Base-by-base conservation (phyloP, 2,329 filamentous ascomycete genomes). In the Aspergillus novofumigatus region DNA sequence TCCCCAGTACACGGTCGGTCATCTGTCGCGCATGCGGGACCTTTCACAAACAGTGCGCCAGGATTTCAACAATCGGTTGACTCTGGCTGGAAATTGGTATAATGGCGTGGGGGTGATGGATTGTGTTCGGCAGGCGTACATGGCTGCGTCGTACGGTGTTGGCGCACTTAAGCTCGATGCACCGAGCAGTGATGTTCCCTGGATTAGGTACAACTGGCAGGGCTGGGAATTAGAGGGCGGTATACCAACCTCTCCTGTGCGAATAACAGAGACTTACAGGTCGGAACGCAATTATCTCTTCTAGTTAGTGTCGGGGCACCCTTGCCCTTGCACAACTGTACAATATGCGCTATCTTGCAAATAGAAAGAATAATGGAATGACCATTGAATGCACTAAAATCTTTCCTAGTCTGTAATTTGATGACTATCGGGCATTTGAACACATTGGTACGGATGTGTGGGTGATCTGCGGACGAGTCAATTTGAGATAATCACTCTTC, bases 1-100 rank as follows among this genome's bases (percentile, higher is more conserved):
- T 62, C 93, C 94, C 10, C 94, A 99, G 75, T 95, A 96, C 72
- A 83, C 81, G 0, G 86, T 96, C 1, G 91, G 91, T 38, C 93
- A 97, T 73, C 75, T 83, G 26, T 72, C 78, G 8, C 81, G 83
- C 58, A 84, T 95, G 78, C 75, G 74, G 23, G 69, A 72, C 1
- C 83, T 86, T 1, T 80, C 87, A 65, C 66, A 74, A 2, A 78
- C 86, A 53, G 78, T 91, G 4, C 68, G 74, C 32, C 59, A 76
- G 3, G 74, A 77, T 4, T 95, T 87, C 70, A 71, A 80, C 8
- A 86, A 87, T 14, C 78, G 81, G 11, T 76, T 96, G 28, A 81
- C 85, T 57, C 86, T 94, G 20, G 80, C 79, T 1, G 83, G 83
- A 3, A 78, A 76, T 54, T 83, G 80, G 69, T 84, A 82, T 64